Evolutionary conservation across 768 basidiomycete genomes (phyloP).

Genomic region (Boletus tomentosulus): DNA sequence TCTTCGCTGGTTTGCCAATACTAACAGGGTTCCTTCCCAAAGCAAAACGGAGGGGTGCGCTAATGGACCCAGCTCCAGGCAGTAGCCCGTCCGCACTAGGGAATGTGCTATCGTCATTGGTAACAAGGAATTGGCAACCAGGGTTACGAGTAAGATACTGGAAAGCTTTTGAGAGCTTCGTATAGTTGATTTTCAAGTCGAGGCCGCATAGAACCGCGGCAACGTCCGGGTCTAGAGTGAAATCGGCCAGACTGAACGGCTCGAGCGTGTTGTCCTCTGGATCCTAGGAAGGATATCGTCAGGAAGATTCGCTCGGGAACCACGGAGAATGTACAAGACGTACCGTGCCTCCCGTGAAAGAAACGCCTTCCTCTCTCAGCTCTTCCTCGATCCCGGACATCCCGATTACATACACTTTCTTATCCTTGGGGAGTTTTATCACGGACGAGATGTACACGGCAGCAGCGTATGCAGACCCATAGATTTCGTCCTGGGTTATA

Average conservation of each 20-base stretch:
- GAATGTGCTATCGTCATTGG: constrained; percentile 92
- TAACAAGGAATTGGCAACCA: constrained; percentile 80
- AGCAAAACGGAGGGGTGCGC: constrained; percentile 75
- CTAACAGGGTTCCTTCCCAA: constrained; percentile 66
- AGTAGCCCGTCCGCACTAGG: constrained; percentile 68
- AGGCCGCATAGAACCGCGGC: constrained; percentile 95
- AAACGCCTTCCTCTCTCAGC: constrained; percentile 79
- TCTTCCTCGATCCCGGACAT: constrained; percentile 92
- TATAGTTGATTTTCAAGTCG: constrained; percentile 85
- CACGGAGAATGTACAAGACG: too few relatives aligned
- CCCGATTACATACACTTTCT: constrained; percentile 95
- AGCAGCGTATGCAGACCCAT: constrained; percentile 87
- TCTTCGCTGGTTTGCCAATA: constrained; percentile 87
- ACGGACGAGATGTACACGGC: constrained; percentile 86
- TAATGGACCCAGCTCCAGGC: constrained; percentile 83
- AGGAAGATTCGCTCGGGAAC: too few relatives aligned
- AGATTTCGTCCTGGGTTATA: constrained; percentile 91
- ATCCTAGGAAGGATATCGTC: too few relatives aligned
- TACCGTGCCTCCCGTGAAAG: constrained; percentile 82
- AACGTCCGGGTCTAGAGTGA: constrained; percentile 71
- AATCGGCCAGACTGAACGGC: constrained; percentile 63
- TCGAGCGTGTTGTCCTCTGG: constrained; percentile 76
- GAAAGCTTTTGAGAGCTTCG: constrained; percentile 90
- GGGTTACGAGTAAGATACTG: constrained; percentile 81
- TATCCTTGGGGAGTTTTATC: constrained; percentile 81